Conservation (phyloP, 2,329 filamentous ascomycete genomes). For the Huntiella moniliformis region DNA sequence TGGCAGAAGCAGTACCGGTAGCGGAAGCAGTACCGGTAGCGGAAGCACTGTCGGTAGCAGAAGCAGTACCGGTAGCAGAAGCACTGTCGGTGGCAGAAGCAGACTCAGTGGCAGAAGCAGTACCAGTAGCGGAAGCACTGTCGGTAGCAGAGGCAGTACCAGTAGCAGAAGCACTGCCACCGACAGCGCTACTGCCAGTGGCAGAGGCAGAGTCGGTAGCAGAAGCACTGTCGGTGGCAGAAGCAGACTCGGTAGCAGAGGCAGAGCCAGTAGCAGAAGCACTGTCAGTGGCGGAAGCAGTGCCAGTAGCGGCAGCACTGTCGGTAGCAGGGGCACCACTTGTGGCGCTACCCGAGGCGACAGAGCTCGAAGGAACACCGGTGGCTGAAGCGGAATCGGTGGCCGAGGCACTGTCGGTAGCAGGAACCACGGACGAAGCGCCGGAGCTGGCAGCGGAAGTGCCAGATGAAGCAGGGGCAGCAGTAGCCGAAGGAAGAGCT, state of each 20-base stretch:
- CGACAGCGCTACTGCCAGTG: background rate
- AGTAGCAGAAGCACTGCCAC: background rate
- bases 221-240: background rate
- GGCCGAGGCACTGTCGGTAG: background rate
- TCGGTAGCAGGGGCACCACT: background rate
- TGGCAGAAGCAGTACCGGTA: background rate
- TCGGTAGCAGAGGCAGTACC: background rate
- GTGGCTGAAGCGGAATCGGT: background rate
- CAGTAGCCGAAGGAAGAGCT: background rate
- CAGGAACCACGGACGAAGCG: background rate
- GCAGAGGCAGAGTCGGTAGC: background rate
- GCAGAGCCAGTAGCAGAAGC: background rate
- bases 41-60: background rate
- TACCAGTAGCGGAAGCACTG: background rate
- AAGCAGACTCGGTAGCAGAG: background rate
- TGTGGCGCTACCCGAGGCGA: background rate
- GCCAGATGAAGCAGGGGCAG: background rate
- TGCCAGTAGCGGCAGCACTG: background rate
- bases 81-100: background rate
- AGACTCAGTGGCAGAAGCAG: background rate
- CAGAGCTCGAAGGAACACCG: background rate
- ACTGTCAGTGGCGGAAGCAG: background rate
- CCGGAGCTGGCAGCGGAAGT: background rate
- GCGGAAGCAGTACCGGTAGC: background rate
- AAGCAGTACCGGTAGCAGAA: background rate